Evolutionary conservation across 2,329 filamentous ascomycete genomes (phyloP).

Genomic region (Claviceps monticola): DNA sequence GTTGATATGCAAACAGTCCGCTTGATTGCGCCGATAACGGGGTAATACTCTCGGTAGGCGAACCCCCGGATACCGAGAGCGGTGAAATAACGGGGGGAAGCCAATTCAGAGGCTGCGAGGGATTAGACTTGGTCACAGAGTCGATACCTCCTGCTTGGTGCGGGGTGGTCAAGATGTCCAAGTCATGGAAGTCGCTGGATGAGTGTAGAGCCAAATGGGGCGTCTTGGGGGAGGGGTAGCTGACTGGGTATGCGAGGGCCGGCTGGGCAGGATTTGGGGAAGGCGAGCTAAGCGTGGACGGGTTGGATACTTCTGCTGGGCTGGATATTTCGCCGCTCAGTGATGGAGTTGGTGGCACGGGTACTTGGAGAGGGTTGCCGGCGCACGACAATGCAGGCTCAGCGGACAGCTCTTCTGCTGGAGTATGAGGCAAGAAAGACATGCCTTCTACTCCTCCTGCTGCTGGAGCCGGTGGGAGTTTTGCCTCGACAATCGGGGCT

Average conservation of each 20-base stretch:
- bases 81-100: conserved; percentile 32
- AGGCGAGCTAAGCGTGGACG: conserved; percentile 8
- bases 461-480: not conserved
- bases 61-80: conserved; percentile 20
- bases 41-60: conserved; percentile 12
- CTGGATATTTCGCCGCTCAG: conserved; percentile 13
- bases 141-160: conserved; percentile 42
- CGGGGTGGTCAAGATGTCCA: conserved; percentile 36
- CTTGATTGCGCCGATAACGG: conserved; percentile 6
- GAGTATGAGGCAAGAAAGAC: not conserved
- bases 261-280: conserved; percentile 12
- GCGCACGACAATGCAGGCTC: not conserved
- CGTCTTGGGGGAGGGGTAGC: conserved; percentile 20
- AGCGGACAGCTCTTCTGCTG: not conserved
- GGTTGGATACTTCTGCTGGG: conserved; percentile 12
- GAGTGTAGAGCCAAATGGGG: conserved; percentile 15
- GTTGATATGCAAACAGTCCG: conserved; percentile 20
- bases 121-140: conserved; percentile 20
- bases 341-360: conserved; percentile 12
- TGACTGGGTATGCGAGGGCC: conserved; percentile 10
- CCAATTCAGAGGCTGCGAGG: conserved; percentile 33
- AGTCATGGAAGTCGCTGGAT: conserved; percentile 11
- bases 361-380: not conserved
- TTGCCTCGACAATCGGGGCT: not conserved
- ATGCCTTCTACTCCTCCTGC: not conserved